A percentile compares a stretch with the other conserved stretches of the same genome.
Conservation (phyloP, 1,284 basidiomycete species). For the Cryptococcus sp. region DNA sequence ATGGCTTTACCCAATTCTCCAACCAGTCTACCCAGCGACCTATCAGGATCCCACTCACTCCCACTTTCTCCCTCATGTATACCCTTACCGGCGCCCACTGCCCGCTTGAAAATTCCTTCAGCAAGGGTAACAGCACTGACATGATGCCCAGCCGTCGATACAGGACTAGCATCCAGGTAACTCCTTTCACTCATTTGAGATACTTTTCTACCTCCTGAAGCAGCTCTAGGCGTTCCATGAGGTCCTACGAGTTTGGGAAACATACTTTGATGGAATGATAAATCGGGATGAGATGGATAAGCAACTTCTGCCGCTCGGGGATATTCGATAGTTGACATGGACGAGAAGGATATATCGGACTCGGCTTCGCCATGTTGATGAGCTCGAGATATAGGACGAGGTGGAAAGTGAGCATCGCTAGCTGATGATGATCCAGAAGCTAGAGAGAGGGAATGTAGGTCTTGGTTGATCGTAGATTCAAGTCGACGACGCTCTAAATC, state of each 20-base stretch:
- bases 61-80: slow-evolving; percentile 55
- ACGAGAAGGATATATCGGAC: slow-evolving; percentile 16
- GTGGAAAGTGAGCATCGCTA: slow-evolving; percentile 1
- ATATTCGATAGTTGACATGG: slow-evolving; percentile 20
- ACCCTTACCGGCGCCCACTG: slow-evolving; percentile 49
- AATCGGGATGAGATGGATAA: slow-evolving; percentile 4
- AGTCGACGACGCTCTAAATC: slow-evolving; percentile 43
- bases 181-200: slow-evolving; percentile 11
- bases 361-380: slow-evolving; percentile 6
- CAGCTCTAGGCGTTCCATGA: slow-evolving; percentile 21
- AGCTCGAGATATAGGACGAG: not conserved
- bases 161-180: slow-evolving; percentile 45
- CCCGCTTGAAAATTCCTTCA: slow-evolving; percentile 62
- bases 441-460: slow-evolving; percentile 40
- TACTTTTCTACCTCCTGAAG: not conserved
- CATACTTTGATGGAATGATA: slow-evolving; percentile 2
- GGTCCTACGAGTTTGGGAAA: slow-evolving; percentile 8
- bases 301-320: slow-evolving; percentile 15
- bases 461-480: slow-evolving; percentile 43
- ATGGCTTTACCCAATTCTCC: slow-evolving; percentile 42
- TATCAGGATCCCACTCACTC: slow-evolving; percentile 80
- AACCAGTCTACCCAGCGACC: slow-evolving; percentile 61
- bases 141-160: slow-evolving; percentile 79
- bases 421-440: slow-evolving; percentile 22
- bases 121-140: slow-evolving; percentile 78